Evolutionary conservation across 371 early-diverging fungal genomes (phyloP).

Genomic region (Sporodiniella umbellata): DNA sequence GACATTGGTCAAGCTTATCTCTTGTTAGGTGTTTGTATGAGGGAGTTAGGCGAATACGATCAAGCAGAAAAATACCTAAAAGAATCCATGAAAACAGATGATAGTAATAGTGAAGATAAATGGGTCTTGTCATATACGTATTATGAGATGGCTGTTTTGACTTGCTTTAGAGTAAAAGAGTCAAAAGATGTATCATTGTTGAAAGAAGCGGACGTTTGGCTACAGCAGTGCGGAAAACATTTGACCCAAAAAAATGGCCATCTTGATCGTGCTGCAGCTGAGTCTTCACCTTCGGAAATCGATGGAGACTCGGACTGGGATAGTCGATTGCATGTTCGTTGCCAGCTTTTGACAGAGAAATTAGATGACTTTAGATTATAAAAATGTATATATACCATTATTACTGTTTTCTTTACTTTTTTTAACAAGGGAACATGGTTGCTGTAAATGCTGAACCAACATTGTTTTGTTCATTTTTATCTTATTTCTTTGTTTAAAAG

Average conservation of each 20-base stretch:
- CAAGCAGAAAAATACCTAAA: slow-evolving; percentile 29
- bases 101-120: slow-evolving; percentile 14
- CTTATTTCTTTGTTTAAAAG: too few relatives aligned
- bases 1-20: slow-evolving; percentile 31
- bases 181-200: slow-evolving; percentile 14
- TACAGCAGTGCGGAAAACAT: slow-evolving; percentile 20
- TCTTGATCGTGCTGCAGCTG: background rate
- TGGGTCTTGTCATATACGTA: slow-evolving; percentile 28
- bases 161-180: slow-evolving; percentile 13
- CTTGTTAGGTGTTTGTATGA: slow-evolving; percentile 31
- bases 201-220: slow-evolving; percentile 21
- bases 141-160: slow-evolving; percentile 29
- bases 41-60: slow-evolving; percentile 34
- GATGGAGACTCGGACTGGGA: slow-evolving; percentile 37
- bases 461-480: too few relatives aligned
- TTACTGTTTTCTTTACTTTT: too few relatives aligned
- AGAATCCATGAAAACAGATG: slow-evolving; percentile 8
- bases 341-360: slow-evolving; percentile 23
- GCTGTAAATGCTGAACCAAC: too few relatives aligned
- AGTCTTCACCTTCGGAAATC: slow-evolving; percentile 13
- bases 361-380: slow-evolving; percentile 15
- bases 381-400: too few relatives aligned
- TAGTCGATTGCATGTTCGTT: slow-evolving; percentile 26
- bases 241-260: background rate
- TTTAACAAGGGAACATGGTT: too few relatives aligned